Base-by-base conservation (phyloP, 208 protist genomes). In the Trypanosomatidae sp. region DNA sequence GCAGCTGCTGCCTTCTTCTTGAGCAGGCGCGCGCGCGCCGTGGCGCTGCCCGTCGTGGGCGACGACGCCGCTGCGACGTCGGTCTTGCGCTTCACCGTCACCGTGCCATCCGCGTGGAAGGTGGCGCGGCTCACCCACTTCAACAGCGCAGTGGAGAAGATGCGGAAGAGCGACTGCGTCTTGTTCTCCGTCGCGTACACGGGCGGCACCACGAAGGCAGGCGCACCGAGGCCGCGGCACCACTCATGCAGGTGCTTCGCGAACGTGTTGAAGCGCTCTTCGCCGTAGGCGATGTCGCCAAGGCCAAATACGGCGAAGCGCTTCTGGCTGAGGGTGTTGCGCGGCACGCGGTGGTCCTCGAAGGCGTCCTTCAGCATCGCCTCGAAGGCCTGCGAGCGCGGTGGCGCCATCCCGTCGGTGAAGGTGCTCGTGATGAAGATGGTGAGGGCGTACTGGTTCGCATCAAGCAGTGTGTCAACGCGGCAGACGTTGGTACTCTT, bases 241-340 rank as follows among this genome's bases (percentile, higher is more conserved):
- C 82, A 91, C 71, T 81, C 73, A 47, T 94, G 77, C 58, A 97
- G 47, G 53, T 93, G 68, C 72, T 92, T 93, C 19, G 84, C 90
- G 71, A 96, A 94, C 7, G 72, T 52, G 73, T 95, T 97, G 77
- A 95, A 98, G 70, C 88, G 65, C 22, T 66, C 62, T 8, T 83
- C 76, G 46, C 91, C 90, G 76, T 97, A 98, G 13, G 85, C 84
- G 58, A 85, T 77, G 69, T 98, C 92, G 36, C 95, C 95, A 12
- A 97, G 81, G 8, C 94, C 94, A 78, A 98, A 97, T 6, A 98
- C 60, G 28, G 87, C 84, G 69, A 97, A 97, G 58, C 85, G 85
- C 62, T 81, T 91, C 9, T 80, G 25, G 12, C 69, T 47, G 13
- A 97, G 81, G 0, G 73, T 59, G 70, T 95, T 84, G 65, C 89